Evolutionary conservation across 1,284 basidiomycete species (phyloP), one percentile per base, ranked within the genome.

Genomic region (Boletus hoseneyae): DNA sequence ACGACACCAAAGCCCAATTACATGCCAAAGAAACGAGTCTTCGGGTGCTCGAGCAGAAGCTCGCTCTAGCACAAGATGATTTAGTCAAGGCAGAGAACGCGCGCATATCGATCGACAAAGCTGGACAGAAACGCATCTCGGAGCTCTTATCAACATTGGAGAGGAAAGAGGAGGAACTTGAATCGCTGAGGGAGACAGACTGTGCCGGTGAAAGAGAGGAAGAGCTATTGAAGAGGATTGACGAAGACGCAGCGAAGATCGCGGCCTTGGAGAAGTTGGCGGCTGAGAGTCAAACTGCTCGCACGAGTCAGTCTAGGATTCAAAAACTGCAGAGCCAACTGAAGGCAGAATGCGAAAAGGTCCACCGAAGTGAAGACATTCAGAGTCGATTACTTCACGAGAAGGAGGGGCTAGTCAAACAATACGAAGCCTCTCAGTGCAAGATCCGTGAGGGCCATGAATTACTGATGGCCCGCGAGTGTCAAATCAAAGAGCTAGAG

Each of bases 241-340:
- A 86, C 40, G 82, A 83, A 59, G 84, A 86, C 51, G 79, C 79
- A 38, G 79, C 76, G 1, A 83, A 79, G 64, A 81, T 84, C 27
- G 60, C 64, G 6, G 72, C 78, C 3, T 59, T 85, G 45, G 77
- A 83, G 58, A 64, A 62, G 42, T 63, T 77, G 57, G 57, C 77
- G 7, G 58, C 67, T 29, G 72, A 73, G 30, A 60, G 67, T 29
- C 65, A 73, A 27, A 61, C 70, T 42, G 48, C 66, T 19, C 65
- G 65, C 46, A 55, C 58, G n/a, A 56, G 73, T 52, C 73, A 76
- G 55, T 63, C 70, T 3, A 69, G 63, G 37, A 50, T 79, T 30
- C 66, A 69, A 45, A 69, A 62, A 21, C 56, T 74, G 6, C 75
- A 78, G 57, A 61, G 54, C 47, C 68, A 72, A 47, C 58, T 85